A percentile compares a stretch with the other conserved stretches of the same genome.
Evolutionary conservation across 148 eudicot species (phyloP).

Genomic region (Rhododendron williamsianum): DNA sequence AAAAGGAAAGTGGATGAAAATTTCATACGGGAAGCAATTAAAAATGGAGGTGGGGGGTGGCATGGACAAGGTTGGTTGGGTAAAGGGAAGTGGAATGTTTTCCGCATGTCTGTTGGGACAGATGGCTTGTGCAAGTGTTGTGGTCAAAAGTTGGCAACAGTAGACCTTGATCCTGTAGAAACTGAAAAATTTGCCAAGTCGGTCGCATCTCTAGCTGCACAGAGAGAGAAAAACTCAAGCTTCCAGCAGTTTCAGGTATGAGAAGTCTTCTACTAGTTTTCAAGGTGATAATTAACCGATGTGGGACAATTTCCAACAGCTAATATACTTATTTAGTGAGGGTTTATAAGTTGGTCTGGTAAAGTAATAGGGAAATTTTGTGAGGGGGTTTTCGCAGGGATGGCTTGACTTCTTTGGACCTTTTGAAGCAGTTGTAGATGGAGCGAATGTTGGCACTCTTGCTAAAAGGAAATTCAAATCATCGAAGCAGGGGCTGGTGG

Average conservation of each 20-base stretch:
- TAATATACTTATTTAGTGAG: not conserved
- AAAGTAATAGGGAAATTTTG: not conserved
- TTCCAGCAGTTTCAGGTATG: constrained; percentile 91
- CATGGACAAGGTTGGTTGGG: constrained; percentile 93
- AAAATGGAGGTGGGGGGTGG: constrained; percentile 89
- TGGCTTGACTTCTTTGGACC: constrained; percentile 92
- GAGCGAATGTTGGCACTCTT: constrained; percentile 76
- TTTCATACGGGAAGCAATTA: constrained; percentile 35
- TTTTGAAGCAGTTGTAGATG: constrained; percentile 90
- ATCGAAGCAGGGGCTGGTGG: constrained; percentile 11
- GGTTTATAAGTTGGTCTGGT: constrained; percentile 15
- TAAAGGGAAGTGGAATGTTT: constrained; percentile 64
- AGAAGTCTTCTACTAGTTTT: not conserved
- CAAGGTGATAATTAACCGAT: too few relatives aligned
- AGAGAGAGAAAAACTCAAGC: constrained; percentile 62
- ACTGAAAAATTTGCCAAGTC: constrained; percentile 84
- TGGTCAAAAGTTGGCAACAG: constrained; percentile 65
- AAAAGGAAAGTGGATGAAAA: constrained; percentile 62
- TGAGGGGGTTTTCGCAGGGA: constrained; percentile 38
- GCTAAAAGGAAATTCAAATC: constrained; percentile 61
- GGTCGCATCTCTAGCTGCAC: constrained; percentile 66
- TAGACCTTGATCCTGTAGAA: constrained; percentile 87
- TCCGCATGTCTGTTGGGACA: constrained; percentile 40
- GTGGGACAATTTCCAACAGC: too few relatives aligned
- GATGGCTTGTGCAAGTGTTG: constrained; percentile 77